A percentile compares a stretch with the other conserved stretches of the same genome.
Conservation (phyloP, 495 filamentous ascomycete species). For the Lophiotrema nucula region DNA sequence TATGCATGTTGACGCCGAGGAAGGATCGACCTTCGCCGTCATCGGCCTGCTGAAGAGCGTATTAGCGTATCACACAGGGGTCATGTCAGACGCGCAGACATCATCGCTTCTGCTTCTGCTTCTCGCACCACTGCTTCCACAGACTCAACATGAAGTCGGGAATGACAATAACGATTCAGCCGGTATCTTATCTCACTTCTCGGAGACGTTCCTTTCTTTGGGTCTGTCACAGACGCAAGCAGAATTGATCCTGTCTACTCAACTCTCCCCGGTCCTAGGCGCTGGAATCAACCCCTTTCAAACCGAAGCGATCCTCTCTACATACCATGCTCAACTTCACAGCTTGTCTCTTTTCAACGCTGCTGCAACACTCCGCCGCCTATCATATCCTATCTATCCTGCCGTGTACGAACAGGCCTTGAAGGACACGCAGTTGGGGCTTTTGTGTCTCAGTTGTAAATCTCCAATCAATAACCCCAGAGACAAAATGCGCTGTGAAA, state of each 20-base stretch:
- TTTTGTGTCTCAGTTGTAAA: conserved; percentile 39
- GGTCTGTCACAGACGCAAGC: conserved; percentile 31
- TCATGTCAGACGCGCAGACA: conserved; percentile 38
- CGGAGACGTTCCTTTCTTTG: conserved; percentile 24
- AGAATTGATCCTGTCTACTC: conserved; percentile 24
- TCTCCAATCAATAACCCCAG: conserved; percentile 37
- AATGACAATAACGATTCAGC: conserved; percentile 11
- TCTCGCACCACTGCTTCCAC: conserved; percentile 38
- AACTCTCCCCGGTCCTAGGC: conserved; percentile 27
- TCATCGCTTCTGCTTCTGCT: conserved; percentile 37
- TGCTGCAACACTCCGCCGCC: conserved; percentile 38
- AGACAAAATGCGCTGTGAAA: conserved; percentile 36
- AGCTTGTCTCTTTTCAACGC: conserved; percentile 33
- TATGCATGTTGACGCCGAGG: conserved; percentile 29
- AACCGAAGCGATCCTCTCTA: conserved; percentile 41
- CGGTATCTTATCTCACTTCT: conserved; percentile 26
- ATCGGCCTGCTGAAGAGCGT: conserved; percentile 36
- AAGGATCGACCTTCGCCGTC: conserved; percentile 33
- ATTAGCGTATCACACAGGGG: conserved; percentile 31
- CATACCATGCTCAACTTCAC: conserved; percentile 44
- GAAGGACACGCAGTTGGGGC: conserved; percentile 36
- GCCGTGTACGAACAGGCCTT: conserved; percentile 41
- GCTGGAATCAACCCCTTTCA: conserved; percentile 41
- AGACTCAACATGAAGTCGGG: conserved; percentile 25
- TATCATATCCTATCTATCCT: conserved; percentile 41